Conservation (phyloP, 257 asterid species). For the Solanum corneliomulleri region DNA sequence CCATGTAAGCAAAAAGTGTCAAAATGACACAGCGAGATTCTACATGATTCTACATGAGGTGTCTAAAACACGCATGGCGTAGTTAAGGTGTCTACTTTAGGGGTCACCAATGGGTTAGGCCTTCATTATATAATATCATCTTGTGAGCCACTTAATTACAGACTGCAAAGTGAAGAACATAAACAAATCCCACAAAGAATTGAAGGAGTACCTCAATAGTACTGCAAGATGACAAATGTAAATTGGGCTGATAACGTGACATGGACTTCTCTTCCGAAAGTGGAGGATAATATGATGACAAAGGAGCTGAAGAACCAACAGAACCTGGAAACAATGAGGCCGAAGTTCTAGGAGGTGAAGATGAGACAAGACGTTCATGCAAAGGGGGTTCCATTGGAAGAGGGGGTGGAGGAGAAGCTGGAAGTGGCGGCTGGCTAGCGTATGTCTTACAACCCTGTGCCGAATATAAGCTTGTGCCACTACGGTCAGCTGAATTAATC, state of each 20-base stretch:
- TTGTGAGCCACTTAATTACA: not conserved
- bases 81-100: too few relatives aligned
- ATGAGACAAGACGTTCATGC: conserved; percentile 23
- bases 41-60: too few relatives aligned
- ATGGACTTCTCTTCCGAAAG: conserved; percentile 28
- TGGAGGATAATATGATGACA: conserved; percentile 27
- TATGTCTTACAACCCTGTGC: conserved; percentile 11
- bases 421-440: conserved; percentile 60
- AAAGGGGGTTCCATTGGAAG: conserved; percentile 42
- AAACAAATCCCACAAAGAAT: not conserved
- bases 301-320: conserved; percentile 23
- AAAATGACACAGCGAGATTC: too few relatives aligned
- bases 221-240: conserved; percentile 25
- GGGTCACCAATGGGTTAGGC: too few relatives aligned
- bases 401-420: conserved; percentile 67
- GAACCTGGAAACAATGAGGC: conserved; percentile 34
- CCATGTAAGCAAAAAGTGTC: too few relatives aligned
- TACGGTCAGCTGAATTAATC: conserved; percentile 7
- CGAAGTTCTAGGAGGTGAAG: conserved; percentile 31
- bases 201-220: conserved; percentile 32
- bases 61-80: too few relatives aligned
- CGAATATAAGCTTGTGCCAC: conserved; percentile 3
- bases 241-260: conserved; percentile 18
- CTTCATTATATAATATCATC: not conserved
- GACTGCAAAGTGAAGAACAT: not conserved